Percentiles rank a stretch among this genome's conserved stretches.
Evolutionary conservation across 495 filamentous ascomycete species (phyloP).

Genomic region (Talaromyces stipitatus): DNA sequence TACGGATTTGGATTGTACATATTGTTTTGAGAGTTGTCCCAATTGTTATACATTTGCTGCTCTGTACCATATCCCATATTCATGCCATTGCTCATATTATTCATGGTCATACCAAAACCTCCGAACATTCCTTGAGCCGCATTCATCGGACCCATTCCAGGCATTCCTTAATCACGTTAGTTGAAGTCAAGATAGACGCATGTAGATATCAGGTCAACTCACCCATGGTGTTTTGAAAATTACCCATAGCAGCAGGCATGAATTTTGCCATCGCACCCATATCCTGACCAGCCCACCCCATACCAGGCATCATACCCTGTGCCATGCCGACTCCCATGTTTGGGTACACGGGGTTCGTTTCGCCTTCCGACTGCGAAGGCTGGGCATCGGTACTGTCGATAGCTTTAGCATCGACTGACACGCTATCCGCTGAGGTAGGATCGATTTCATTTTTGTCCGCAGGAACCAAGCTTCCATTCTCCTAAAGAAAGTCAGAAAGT

Average conservation of each 20-base stretch:
- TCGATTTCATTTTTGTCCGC: constrained; percentile 5
- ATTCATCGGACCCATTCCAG: constrained; percentile 80
- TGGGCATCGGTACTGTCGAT: constrained; percentile 14
- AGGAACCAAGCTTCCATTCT: neutral
- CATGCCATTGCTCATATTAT: constrained; percentile 83
- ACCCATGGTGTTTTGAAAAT: constrained; percentile 73
- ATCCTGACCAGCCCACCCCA: constrained; percentile 58
- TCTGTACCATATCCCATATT: constrained; percentile 65
- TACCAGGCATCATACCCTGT: constrained; percentile 48
- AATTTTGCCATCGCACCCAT: constrained; percentile 68
- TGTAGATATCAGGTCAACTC: constrained; percentile 26
- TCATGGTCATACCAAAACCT: constrained; percentile 86
- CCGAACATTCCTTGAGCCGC: constrained; percentile 84
- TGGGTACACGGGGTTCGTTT: constrained; percentile 11
- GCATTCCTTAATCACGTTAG: constrained; percentile 51
- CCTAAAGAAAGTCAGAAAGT: neutral
- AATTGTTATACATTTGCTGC: constrained; percentile 57
- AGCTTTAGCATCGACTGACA: constrained; percentile 12
- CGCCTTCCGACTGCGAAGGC: constrained; percentile 16
- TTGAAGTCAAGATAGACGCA: neutral
- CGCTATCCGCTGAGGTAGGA: constrained; percentile 6
- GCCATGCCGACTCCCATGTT: constrained; percentile 24
- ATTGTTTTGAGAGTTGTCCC: constrained; percentile 54
- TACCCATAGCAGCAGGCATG: constrained; percentile 69
- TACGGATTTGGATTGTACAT: constrained; percentile 60